Evolutionary conservation across 2,329 filamentous ascomycete species (phyloP), one percentile per base, ranked within the genome.

Genomic region (Microascus cirrosus): DNA sequence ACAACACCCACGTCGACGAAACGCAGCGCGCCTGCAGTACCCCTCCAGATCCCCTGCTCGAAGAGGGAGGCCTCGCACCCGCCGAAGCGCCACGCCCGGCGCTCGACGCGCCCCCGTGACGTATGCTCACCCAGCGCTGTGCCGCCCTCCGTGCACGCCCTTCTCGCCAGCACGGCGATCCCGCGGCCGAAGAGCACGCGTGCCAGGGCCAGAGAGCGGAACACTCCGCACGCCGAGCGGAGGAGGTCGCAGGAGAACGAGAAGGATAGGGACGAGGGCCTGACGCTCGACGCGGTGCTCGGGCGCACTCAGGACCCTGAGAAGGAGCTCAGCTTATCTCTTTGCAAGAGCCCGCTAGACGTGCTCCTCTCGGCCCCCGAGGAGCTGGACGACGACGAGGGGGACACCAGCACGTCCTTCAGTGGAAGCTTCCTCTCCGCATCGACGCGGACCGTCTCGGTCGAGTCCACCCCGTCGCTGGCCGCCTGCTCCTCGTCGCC

Each of bases 111-210:
- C 48, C 67, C 69, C 10, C 55, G 69, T 59, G 74, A 78, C 57
- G 68, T 72, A 1, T 77, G 79, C 65, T 77, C 77, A 1, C 75
- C 80, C 6, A 79, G 83, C 59, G 71, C 75, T 18, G 73, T 86
- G 24, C 78, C 83, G 5, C 76, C 82, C 0, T 83, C 82, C 0
- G 76, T 86, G 32, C 81, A 81, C 6, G 81, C 81, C 13, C 71
- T 86, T 32, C 72, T 86, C 36, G 83, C 83, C 35, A 73, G 83
- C 57, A 86, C 83, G 34, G 78, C 76, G 61, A 86, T 86, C 55
- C 83, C 81, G 2, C 74, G 62, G 68, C 77, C 55, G 69, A 57
- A 36, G 39, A 50, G 34, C n/a, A 32, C 24, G 7, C 55, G 55
- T 12, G 54, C 35, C n/a, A 39, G 8, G 75, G 62, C 28, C 20